Base-by-base conservation (phyloP, 768 basidiomycete genomes). In the Russula dissimulans region DNA sequence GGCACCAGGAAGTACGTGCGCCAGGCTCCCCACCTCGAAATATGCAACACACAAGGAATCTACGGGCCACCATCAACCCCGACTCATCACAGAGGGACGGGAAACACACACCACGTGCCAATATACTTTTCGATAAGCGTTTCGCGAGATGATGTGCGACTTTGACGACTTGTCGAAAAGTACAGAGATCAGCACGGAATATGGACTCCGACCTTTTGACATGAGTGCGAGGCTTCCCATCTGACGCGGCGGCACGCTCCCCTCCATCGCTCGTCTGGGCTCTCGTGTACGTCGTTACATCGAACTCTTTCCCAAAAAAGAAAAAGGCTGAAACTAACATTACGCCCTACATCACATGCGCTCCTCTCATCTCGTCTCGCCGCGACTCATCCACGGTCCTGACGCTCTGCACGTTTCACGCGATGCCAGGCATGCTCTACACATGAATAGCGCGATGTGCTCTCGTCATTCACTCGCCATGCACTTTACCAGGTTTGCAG, bases 401-500 rank as follows among this genome's bases (percentile, higher is more conserved):
- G 53, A 50, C 39, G 65, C 50, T 62, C 67, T 15, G 38, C 11
- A 69, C 72, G 1, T 67, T 72, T 15, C 77, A 77, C 60, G 77
- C 75, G 3, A 72, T 74, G 1, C 77, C 77, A 2, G 66, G 31
- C 74, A 78, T 54, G 77, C 74, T 0, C 68, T 78, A 15, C 68
- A 65, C 57, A 70, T 78, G 22, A 72, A 76, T 51, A 55, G 62
- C 53, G 76, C 73, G 57, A 69, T 77, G n/a, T 69, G 70, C 26
- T 68, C 73, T 5, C 69, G 71, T 0, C 72, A 74, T 59, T 66
- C 72, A 6, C 70, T 77, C 26, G 75, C 70, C 11, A 76, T 78
- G 69, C 77, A 78, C 62, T 77, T 78, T 59, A 76, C 71, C 31
- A 78, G 76, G 15, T 78, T 77, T 60, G 72, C 73, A 38, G 77